Conservation (phyloP, 1,139 yeast species). For the Suhomyces atakaporum region DNA sequence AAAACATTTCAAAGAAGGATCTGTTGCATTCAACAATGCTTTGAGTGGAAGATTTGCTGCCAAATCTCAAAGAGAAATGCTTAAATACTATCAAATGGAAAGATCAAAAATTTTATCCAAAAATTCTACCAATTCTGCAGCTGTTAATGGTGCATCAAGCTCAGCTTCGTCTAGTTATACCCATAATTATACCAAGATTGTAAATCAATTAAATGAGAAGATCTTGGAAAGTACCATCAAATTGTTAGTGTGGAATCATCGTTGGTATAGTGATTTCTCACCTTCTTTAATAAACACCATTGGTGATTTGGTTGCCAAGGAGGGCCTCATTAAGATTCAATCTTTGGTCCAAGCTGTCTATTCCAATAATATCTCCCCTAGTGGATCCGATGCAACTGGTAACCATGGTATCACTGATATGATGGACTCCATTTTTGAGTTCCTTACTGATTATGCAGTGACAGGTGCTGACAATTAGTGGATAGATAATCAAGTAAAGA, state of each 20-base stretch:
- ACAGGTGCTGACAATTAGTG: conserved; percentile 42
- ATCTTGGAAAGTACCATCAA: conserved; percentile 74
- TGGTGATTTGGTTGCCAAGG: conserved; percentile 65
- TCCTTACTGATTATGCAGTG: conserved; percentile 49
- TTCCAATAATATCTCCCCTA: conserved; percentile 26
- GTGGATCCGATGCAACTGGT: conserved; percentile 28
- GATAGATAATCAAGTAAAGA: neutral
- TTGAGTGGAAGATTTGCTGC: conserved; percentile 79
- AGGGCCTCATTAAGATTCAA: conserved; percentile 75
- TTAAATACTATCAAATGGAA: conserved; percentile 62
- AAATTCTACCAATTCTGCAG: conserved; percentile 26
- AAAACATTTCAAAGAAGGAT: conserved; percentile 76
- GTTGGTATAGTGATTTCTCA: conserved; percentile 94
- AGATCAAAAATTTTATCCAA: conserved; percentile 37
- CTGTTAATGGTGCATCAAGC: conserved; percentile 11
- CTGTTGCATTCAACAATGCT: conserved; percentile 81
- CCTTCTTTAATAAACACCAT: conserved; percentile 61
- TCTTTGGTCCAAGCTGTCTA: conserved; percentile 77
- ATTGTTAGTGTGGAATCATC: conserved; percentile 89
- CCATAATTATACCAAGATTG: conserved; percentile 41
- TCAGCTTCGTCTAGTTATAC: conserved; percentile 19
- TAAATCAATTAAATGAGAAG: conserved; percentile 55
- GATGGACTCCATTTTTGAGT: conserved; percentile 54
- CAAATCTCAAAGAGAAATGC: conserved; percentile 71
- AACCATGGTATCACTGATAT: conserved; percentile 62